Percentiles rank a stretch among this genome's conserved stretches.
phyloP scores from a whole-genome alignment of 2,329 filamentous ascomycete genomes.

The Coniella vitis region DNA sequence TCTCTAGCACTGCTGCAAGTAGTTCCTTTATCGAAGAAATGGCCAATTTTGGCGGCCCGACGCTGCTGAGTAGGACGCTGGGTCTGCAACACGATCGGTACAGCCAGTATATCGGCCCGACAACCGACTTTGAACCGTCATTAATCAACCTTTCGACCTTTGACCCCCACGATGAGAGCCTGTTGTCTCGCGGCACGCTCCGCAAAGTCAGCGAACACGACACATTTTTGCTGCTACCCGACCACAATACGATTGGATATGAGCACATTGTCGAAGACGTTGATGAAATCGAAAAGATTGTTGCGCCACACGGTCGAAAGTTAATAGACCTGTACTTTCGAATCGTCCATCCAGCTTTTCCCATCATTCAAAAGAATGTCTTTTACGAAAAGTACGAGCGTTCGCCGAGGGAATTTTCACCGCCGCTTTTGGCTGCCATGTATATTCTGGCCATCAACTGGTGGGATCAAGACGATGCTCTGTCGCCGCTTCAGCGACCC shows the following conservation, averaged over 20 bases:
- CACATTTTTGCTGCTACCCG: slow-evolving; percentile 74
- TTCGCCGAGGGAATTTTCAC: slow-evolving; percentile 51
- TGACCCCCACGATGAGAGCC: slow-evolving; percentile 74
- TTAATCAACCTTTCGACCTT: slow-evolving; percentile 75
- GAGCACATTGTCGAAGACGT: slow-evolving; percentile 63
- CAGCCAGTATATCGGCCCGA: slow-evolving; percentile 77
- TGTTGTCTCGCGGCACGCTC: slow-evolving; percentile 60
- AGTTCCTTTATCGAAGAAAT: slow-evolving; percentile 62
- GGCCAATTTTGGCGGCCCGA: slow-evolving; percentile 62
- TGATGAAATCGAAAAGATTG: slow-evolving; percentile 56
- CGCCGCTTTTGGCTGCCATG: slow-evolving; percentile 51
- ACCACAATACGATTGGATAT: slow-evolving; percentile 64
- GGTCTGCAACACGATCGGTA: slow-evolving; percentile 73
- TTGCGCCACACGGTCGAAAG: slow-evolving; percentile 55
- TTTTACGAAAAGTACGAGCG: slow-evolving; percentile 55
- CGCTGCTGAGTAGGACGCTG: slow-evolving; percentile 60
- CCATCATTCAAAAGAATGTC: slow-evolving; percentile 53
- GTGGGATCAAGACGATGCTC: slow-evolving; percentile 50
- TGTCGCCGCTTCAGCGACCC: slow-evolving; percentile 39
- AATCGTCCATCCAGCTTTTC: slow-evolving; percentile 52
- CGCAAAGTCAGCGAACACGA: slow-evolving; percentile 71
- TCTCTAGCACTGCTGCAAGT: slow-evolving; percentile 56
- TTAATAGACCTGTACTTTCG: slow-evolving; percentile 63
- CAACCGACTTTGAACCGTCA: slow-evolving; percentile 77
- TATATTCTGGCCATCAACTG: slow-evolving; percentile 57